These are phyloP conservation scores for Megacollybia marginata DNA, from an alignment of 768 basidiomycete species.

Conservation along the genomic window DNA sequence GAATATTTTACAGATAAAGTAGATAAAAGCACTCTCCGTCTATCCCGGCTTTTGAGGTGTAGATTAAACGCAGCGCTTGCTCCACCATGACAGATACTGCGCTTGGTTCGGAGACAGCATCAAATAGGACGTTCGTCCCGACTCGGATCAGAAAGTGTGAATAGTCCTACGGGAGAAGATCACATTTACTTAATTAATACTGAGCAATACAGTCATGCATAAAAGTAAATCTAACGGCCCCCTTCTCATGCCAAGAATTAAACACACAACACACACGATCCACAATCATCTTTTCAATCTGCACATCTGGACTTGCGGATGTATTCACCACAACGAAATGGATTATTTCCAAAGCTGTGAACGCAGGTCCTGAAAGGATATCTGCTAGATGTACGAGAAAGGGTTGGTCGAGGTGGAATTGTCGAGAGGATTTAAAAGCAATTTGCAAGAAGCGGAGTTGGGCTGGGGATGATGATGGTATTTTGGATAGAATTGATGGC, in stretches of 20 bases:
- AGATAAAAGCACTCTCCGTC: too few species aligned
- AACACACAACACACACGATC: not conserved
- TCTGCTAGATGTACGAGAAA: conserved; percentile 15
- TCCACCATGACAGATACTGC: too few species aligned
- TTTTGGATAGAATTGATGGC: conserved; percentile 12
- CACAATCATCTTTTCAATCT: not conserved
- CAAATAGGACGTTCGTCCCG: too few species aligned
- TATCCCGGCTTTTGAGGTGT: too few species aligned
- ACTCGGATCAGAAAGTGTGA: too few species aligned
- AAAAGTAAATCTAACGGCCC: not conserved
- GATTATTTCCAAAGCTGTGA: conserved; percentile 13
- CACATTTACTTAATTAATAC: too few species aligned
- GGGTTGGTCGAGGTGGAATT: conserved; percentile 23
- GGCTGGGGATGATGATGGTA: conserved; percentile 3
- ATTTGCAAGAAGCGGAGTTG: conserved; percentile 15
- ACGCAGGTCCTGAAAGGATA: conserved; percentile 14
- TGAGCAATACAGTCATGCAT: too few species aligned
- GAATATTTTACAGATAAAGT: conserved; percentile 28
- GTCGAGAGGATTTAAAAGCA: conserved; percentile 21
- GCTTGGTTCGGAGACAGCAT: too few species aligned
- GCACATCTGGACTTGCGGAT: not conserved
- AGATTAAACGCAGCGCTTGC: too few species aligned
- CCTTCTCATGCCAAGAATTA: not conserved
- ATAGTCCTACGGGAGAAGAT: too few species aligned
- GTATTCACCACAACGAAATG: conserved; percentile 15